phyloP scores from a whole-genome alignment of 768 basidiomycete species.

The Mycena filopes region DNA sequence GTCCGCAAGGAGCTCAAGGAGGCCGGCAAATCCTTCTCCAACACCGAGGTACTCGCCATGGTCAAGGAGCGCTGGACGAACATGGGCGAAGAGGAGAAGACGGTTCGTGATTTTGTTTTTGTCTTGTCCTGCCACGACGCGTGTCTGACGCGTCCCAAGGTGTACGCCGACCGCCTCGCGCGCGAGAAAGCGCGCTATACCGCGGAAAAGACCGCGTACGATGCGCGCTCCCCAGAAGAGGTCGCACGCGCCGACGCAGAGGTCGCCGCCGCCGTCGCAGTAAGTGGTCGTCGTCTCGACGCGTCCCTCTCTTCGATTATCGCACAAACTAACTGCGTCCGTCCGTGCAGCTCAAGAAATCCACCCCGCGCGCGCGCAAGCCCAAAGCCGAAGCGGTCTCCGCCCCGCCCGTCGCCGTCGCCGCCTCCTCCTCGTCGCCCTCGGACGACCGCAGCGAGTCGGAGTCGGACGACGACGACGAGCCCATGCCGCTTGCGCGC shows the following conservation, averaged over 20 bases:
- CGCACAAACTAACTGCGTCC: neutral
- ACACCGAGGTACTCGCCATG: constrained; percentile 76
- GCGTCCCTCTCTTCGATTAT: neutral
- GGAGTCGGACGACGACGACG: constrained; percentile 50
- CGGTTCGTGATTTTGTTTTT: constrained; percentile 59
- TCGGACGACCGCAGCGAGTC: constrained; percentile 40
- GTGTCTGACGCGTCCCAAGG: constrained; percentile 48
- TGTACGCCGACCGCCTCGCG: constrained; percentile 63
- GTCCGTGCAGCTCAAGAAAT: constrained; percentile 45
- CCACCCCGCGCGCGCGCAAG: constrained; percentile 37
- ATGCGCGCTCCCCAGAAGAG: constrained; percentile 61
- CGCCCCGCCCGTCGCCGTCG: constrained; percentile 37
- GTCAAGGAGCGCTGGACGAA: constrained; percentile 81
- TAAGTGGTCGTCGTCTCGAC: constrained; percentile 44
- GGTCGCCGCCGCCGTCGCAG: constrained; percentile 51
- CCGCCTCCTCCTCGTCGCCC: constrained; percentile 1
- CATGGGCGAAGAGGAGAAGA: constrained; percentile 75
- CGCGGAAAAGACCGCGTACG: constrained; percentile 72
- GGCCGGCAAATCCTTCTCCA: constrained; percentile 68
- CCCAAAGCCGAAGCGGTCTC: constrained; percentile 40
- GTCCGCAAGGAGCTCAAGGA: constrained; percentile 79
- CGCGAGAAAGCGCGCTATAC: constrained; percentile 74
- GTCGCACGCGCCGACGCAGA: constrained; percentile 58
- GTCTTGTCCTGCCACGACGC: constrained; percentile 3
- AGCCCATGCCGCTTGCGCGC: constrained; percentile 19